Percentiles rank a stretch among this genome's conserved stretches.
Evolutionary conservation across 1,284 basidiomycete species (phyloP).

Genomic region (Peniophora sp.): DNA sequence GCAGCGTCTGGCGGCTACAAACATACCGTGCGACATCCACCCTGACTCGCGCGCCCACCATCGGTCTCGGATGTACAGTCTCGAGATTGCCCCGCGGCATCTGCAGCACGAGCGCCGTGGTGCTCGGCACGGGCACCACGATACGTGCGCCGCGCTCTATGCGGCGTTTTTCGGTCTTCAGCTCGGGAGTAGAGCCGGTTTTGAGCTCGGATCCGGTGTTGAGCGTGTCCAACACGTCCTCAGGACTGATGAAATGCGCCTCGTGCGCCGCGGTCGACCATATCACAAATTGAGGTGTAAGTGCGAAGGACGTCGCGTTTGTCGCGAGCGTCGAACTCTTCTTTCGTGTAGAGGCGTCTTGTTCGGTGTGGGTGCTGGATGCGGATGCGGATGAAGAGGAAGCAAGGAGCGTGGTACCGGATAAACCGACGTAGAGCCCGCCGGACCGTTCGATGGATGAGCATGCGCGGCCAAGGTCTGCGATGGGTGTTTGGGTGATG

Average conservation of each 20-base stretch:
- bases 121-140: constrained; percentile 76
- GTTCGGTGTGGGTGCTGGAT: too few relatives aligned
- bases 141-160: constrained; percentile 85
- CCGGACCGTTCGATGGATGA: background rate
- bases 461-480: constrained; percentile 8
- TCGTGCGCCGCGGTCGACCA: constrained; percentile 85
- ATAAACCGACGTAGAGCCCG: background rate
- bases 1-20: background rate
- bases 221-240: constrained; percentile 19
- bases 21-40: constrained; percentile 68
- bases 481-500: constrained; percentile 45
- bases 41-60: constrained; percentile 81
- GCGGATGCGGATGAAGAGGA: too few relatives aligned
- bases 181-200: constrained; percentile 9
- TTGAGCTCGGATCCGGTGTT: background rate
- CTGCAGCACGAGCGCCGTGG: constrained; percentile 89
- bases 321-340: constrained; percentile 32
- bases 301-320: constrained; percentile 73
- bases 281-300: constrained; percentile 79
- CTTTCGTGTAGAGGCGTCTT: too few relatives aligned
- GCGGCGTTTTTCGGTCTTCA: constrained; percentile 64
- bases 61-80: constrained; percentile 86
- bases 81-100: constrained; percentile 98
- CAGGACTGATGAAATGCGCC: constrained; percentile 66
- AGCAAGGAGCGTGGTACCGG: too few relatives aligned